Base-by-base conservation (phyloP, 2,329 filamentous ascomycete genomes). In the Peltaster fructicola region DNA sequence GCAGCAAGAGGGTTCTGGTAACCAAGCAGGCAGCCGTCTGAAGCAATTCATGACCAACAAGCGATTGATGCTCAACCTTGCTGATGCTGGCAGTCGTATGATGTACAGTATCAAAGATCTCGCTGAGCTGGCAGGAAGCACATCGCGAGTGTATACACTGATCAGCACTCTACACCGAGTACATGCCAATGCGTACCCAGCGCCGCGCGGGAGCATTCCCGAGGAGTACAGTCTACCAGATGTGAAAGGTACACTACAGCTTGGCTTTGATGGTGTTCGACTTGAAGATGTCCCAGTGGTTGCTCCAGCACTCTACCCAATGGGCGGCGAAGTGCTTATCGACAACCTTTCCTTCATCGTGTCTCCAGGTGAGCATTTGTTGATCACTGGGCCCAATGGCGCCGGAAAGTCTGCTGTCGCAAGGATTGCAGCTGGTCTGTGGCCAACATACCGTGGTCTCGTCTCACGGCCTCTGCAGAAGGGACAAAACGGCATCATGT, bases 81-180 rank as follows among this genome's bases (percentile, higher is more conserved):
- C 88, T 7, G 88, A 98, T 52, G 88, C 88, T 2, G 88, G 88
- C 30, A 85, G 85, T 14, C 69, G 88, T 22, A 93, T 98, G 81
- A 98, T 98, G 88, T 98, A 98, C 59, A 88, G 79, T 33, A 91
- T 98, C 60, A 98, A 98, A 54, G 90, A 98, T 45, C 68, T 98
- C 17, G 84, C 84, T 2, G 88, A 98, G 48, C 62, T 98, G 16
- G 88, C 88, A 4, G 88, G 88, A 12, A 90, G 95, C 55, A 98
- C 88, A 1, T 92, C 81, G 30, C 73, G 88, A 21, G 84, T 98
- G 8, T 98, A 93, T 56, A 90, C 82, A 7, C 64, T 98, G 19
- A 90, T 98, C 44, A 85, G 82, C 21, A 92, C 88, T 0, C 65
- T 98, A 14, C 88, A 98, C 45, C 73, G 88, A 15, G 84, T 90